Evolutionary conservation across 345 rosid genomes (phyloP).

Genomic region (Noccaea bulbosa): DNA sequence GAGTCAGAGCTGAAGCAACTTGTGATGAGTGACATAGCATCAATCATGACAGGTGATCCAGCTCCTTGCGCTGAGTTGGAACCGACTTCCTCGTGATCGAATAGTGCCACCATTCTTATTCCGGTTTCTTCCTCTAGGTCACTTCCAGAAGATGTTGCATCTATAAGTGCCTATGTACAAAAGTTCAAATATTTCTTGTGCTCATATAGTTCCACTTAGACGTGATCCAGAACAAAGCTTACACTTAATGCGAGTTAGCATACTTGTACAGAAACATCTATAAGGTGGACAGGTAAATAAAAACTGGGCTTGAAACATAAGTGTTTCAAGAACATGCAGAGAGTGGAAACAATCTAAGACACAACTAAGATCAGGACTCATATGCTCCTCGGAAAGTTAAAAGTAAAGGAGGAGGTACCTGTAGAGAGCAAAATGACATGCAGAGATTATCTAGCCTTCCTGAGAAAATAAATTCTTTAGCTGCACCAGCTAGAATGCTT

Average conservation of each 20-base stretch:
- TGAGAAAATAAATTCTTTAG: slow-evolving; percentile 85
- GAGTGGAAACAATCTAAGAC: not conserved
- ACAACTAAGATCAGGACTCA: not conserved
- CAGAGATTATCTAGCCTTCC: slow-evolving; percentile 99
- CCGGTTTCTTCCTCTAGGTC: slow-evolving; percentile 79
- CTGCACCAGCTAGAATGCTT: slow-evolving; percentile 78
- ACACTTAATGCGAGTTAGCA: not conserved
- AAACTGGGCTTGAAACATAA: not conserved
- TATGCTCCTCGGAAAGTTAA: not conserved
- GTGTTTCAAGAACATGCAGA: not conserved
- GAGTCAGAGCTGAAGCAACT: slow-evolving; percentile 70
- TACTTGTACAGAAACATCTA: not conserved
- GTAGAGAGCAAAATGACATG: slow-evolving; percentile 92
- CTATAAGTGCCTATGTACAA: slow-evolving; percentile 70
- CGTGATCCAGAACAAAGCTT: slow-evolving; percentile 15
- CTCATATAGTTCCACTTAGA: not conserved
- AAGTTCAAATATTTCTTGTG: slow-evolving; percentile 10
- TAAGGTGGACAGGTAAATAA: not conserved
- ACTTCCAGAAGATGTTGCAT: slow-evolving; percentile 67
- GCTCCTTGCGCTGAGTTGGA: slow-evolving; percentile 97
- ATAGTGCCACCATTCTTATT: slow-evolving; percentile 92
- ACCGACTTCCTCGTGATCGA: slow-evolving; percentile 98
- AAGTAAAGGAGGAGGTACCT: slow-evolving; percentile 50
- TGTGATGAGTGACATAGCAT: slow-evolving; percentile 86
- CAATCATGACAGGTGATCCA: slow-evolving; percentile 95